phyloP scores from a whole-genome alignment of 2,329 filamentous ascomycete genomes.

The Sordariomycetes sp. region DNA sequence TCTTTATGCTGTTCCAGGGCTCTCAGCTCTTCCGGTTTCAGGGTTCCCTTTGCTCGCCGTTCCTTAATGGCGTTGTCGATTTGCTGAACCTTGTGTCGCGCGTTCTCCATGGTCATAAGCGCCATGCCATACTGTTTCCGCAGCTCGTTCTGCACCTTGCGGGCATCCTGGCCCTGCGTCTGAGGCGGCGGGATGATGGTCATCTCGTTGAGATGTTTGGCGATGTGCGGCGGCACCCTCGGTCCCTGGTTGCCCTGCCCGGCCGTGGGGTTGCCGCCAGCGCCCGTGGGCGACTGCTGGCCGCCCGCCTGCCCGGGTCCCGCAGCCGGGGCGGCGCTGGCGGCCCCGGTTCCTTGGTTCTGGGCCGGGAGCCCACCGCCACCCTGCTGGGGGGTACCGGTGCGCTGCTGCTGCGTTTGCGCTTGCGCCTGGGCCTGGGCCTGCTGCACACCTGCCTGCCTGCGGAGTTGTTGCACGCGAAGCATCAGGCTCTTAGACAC shows the following conservation, averaged over 20 bases:
- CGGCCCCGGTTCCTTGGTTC: neutral
- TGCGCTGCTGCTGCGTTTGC: conserved; percentile 10
- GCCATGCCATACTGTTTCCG: conserved; percentile 36
- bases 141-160: conserved; percentile 36
- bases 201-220: conserved; percentile 36
- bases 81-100: conserved; percentile 25
- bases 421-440: conserved; percentile 8
- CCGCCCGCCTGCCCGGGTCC: conserved; percentile 6
- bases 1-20: conserved; percentile 32
- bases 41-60: conserved; percentile 28
- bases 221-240: conserved; percentile 30
- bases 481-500: conserved; percentile 46
- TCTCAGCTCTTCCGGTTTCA: conserved; percentile 36
- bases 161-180: conserved; percentile 27
- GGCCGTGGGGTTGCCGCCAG: conserved; percentile 12
- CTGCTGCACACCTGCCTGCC: conserved; percentile 17
- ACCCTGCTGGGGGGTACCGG: conserved; percentile 6
- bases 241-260: conserved; percentile 11
- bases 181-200: conserved; percentile 31
- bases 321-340: conserved; percentile 5
- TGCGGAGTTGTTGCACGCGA: conserved; percentile 26
- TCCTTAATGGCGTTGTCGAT: conserved; percentile 32
- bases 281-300: conserved; percentile 10
- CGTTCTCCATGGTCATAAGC: conserved; percentile 37
- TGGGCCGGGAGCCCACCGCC: conserved; percentile 10